Base-by-base conservation (phyloP, 257 asterid species). In the Primulina huaijiensis region DNA sequence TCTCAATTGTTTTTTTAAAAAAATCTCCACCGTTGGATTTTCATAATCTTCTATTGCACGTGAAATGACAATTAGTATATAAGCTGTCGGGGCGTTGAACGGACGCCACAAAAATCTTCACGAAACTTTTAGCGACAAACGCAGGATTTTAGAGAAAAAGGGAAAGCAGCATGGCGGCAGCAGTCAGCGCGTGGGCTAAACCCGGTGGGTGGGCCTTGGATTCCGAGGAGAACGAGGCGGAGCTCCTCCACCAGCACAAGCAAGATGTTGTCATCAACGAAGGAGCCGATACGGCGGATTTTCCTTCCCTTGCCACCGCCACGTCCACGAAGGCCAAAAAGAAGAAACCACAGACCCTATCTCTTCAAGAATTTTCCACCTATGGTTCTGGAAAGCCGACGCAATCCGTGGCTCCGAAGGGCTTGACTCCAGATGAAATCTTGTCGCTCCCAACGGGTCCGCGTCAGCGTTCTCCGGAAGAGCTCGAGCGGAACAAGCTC, bases 171-270 rank as follows among this genome's bases (percentile, higher is more conserved):
- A 90, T 90, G 98, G 97, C 96, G 90, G 93, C 94, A 72, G 89
- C 92, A 35, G 86, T 79, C 65, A 82, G 90, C 83, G 88, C 92
- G 80, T 93, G 97, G 97, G 61, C 74, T 1, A 93, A 93, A 70
- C 97, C 98, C 75, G 95, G 95, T 77, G 96, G 95, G 3, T 92
- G 98, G 98, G 97, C 97, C 9, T 69, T 87, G 5, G 98, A 90
- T 73, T 81, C 96, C 33, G 97, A 92, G 75, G 89, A 92, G 56
- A 77, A 88, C 75, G 98, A 92, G 74, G 74, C 81, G 34, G 95
- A 87, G 77, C 92, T 88, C 37, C 83, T 80, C 52, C 82, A 80
- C 62, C 88, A 80, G 29, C 76, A 71, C 40, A 76, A 74, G 50
- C 80, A 83, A 19, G 90, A 83, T 5, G 30, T 33, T 31, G 40